Conservation (phyloP, 2,329 filamentous ascomycete species). For the Botrytis fragariae region DNA sequence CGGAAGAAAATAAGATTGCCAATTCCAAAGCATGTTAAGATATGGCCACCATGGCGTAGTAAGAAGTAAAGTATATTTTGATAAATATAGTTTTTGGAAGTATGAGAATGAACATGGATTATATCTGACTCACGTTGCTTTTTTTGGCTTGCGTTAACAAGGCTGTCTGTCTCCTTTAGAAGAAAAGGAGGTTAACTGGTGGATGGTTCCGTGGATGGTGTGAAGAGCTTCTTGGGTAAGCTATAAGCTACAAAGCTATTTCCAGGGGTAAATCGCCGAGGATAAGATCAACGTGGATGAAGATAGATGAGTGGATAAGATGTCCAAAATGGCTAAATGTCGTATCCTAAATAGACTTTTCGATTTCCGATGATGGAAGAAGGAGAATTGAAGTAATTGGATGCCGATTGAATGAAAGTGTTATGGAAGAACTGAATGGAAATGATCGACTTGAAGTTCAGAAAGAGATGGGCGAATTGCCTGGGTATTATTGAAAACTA, state of each 20-base stretch:
- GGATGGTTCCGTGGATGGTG: slow-evolving; percentile 12
- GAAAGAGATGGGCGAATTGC: neutral
- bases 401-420: slow-evolving; percentile 3
- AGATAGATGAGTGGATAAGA: neutral
- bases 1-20: slow-evolving; percentile 6
- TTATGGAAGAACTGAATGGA: neutral
- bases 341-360: slow-evolving; percentile 11
- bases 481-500: slow-evolving; percentile 24
- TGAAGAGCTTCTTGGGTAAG: slow-evolving; percentile 21
- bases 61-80: slow-evolving; percentile 17
- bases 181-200: slow-evolving; percentile 19
- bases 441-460: slow-evolving; percentile 14
- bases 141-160: slow-evolving; percentile 18
- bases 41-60: neutral
- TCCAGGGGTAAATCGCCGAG: slow-evolving; percentile 16
- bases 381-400: neutral
- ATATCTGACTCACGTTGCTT: slow-evolving; percentile 32
- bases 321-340: neutral
- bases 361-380: neutral
- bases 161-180: slow-evolving; percentile 19
- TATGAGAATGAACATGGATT: neutral
- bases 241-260: slow-evolving; percentile 14
- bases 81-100: slow-evolving; percentile 3
- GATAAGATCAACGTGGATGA: neutral
- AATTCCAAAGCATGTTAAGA: slow-evolving; percentile 5